phyloP scores from a whole-genome alignment of 1,139 yeast species.

The Protomyces inouyei region DNA sequence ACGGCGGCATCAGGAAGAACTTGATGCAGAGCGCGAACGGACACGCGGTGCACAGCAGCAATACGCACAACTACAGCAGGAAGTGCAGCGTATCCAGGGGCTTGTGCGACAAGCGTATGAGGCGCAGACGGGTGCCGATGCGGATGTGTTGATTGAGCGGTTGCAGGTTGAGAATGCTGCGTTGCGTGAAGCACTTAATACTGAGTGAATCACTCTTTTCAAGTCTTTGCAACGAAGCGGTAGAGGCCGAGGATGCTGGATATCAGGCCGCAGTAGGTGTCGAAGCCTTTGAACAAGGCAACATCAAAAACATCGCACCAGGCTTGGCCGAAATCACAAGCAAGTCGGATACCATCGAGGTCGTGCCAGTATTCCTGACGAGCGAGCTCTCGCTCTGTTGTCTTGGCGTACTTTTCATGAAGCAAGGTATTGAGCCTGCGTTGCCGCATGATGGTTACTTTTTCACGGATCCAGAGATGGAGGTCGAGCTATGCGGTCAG shows the following conservation, averaged over 20 bases:
- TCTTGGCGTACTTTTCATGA: not conserved
- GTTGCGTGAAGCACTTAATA: not conserved
- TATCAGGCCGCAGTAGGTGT: constrained; percentile 6
- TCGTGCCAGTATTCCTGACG: constrained; percentile 22
- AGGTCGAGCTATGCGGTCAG: not conserved
- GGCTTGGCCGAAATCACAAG: constrained; percentile 23
- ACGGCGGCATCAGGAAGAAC: not conserved
- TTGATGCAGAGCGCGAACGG: not conserved
- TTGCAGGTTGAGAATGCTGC: constrained; percentile 12
- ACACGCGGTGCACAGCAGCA: not conserved
- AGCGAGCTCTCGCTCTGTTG: not conserved
- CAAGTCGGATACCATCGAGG: constrained; percentile 11
- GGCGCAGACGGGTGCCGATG: constrained; percentile 4
- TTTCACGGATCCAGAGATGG: constrained; percentile 1
- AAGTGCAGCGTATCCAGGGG: not conserved
- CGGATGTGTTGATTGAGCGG: constrained; percentile 11
- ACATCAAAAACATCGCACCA: constrained; percentile 25
- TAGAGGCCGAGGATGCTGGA: constrained; percentile 14
- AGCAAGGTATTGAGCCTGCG: constrained; percentile 1
- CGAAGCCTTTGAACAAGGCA: constrained; percentile 9
- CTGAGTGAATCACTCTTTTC: not conserved
- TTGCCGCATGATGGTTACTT: not conserved
- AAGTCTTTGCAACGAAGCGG: constrained; percentile 20
- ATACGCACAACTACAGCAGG: not conserved
- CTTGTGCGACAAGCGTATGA: constrained; percentile 7